Percentiles rank a stretch among this genome's conserved stretches.
Evolutionary conservation across 495 filamentous ascomycete genomes (phyloP).

Genomic region (Penicillium ucsense): DNA sequence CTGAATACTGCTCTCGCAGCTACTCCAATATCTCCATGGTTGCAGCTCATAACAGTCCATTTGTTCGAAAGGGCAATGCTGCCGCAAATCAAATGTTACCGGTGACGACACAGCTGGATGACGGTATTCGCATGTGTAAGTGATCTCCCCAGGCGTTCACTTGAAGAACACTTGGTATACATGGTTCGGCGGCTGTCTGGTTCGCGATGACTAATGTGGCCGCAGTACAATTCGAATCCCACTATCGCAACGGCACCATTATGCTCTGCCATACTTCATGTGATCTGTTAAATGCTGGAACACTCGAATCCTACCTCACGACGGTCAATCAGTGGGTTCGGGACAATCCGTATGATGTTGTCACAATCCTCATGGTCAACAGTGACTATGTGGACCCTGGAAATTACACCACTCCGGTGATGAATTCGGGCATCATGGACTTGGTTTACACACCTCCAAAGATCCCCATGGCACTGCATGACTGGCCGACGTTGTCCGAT

Average conservation of each 20-base stretch:
- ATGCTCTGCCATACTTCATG: constrained; percentile 70
- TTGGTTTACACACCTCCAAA: constrained; percentile 64
- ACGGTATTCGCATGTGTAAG: constrained; percentile 75
- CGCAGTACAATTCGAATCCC: constrained; percentile 73
- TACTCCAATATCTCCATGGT: constrained; percentile 89
- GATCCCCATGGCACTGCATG: constrained; percentile 55
- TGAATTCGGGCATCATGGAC: constrained; percentile 55
- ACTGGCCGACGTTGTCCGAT: constrained; percentile 77
- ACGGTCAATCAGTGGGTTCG: constrained; percentile 64
- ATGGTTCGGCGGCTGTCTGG: no score
- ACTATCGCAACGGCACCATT: constrained; percentile 52
- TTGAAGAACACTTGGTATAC: no score
- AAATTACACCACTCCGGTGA: constrained; percentile 51
- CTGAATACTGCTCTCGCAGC: constrained; percentile 70
- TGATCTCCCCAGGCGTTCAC: neutral
- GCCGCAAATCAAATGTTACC: constrained; percentile 67
- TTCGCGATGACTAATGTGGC: neutral
- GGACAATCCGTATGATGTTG: constrained; percentile 73
- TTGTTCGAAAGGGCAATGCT: constrained; percentile 55
- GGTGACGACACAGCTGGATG: constrained; percentile 69
- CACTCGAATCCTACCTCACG: constrained; percentile 63
- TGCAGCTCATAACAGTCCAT: constrained; percentile 81
- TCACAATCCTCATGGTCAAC: constrained; percentile 87
- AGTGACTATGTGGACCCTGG: constrained; percentile 54
- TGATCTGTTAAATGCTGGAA: constrained; percentile 67